Evolutionary conservation across 805 yeast genomes (phyloP).

Genomic region (Candida tibetensis): DNA sequence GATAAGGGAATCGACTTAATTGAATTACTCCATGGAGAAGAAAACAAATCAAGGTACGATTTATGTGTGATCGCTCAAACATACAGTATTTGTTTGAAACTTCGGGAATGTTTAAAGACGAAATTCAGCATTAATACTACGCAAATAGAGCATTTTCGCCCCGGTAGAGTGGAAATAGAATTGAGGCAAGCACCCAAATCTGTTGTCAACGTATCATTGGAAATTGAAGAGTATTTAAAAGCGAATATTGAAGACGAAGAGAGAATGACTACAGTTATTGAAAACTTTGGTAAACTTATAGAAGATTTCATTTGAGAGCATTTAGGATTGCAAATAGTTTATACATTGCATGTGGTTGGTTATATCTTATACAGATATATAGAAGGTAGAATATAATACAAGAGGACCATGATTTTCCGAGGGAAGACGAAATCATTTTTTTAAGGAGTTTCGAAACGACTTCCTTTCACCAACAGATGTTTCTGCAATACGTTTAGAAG

Average conservation of each 20-base stretch:
- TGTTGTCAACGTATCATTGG: not conserved
- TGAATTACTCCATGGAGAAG: slow-evolving; percentile 16
- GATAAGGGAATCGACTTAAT: slow-evolving; percentile 40
- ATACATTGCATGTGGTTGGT: too few relatives aligned
- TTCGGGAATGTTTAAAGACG: slow-evolving; percentile 19
- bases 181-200: slow-evolving; percentile 28
- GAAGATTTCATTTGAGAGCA: not conserved
- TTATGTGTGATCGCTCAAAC: slow-evolving; percentile 15
- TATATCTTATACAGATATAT: not conserved
- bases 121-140: slow-evolving; percentile 21
- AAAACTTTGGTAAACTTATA: not conserved
- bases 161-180: slow-evolving; percentile 31
- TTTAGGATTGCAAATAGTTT: too few relatives aligned
- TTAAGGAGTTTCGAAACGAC: not conserved
- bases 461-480: not conserved
- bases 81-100: slow-evolving; percentile 13
- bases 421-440: not conserved
- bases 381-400: not conserved
- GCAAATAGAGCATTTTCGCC: slow-evolving; percentile 25
- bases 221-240: not conserved
- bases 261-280: not conserved
- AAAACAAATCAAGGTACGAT: slow-evolving; percentile 7
- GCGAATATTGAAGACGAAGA: not conserved
- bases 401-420: too few relatives aligned
- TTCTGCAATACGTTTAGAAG: not conserved